Evolutionary conservation across 2,329 filamentous ascomycete species (phyloP).

Genomic region (Trichoderma lentiforme): DNA sequence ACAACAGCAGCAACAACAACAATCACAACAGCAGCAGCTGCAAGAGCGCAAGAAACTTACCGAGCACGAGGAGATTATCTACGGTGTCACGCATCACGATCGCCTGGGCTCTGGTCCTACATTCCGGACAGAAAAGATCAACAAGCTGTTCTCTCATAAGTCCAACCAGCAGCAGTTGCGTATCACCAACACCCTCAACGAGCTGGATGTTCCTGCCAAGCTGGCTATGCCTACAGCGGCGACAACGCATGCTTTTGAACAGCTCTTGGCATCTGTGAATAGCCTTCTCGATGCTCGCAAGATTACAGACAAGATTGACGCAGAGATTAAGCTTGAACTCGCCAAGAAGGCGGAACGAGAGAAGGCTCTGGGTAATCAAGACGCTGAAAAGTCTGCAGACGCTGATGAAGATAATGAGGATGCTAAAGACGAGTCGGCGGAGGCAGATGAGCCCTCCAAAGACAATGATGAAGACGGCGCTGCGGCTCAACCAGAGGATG

Average conservation of each 20-base stretch:
- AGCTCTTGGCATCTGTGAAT: constrained; percentile 64
- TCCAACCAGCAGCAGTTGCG: constrained; percentile 71
- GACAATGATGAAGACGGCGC: constrained; percentile 22
- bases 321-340: constrained; percentile 61
- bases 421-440: constrained; percentile 11
- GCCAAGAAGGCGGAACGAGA: constrained; percentile 54
- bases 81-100: constrained; percentile 82
- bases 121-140: constrained; percentile 81
- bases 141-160: constrained; percentile 75
- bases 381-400: constrained; percentile 15
- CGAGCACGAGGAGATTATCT: constrained; percentile 71
- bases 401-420: constrained; percentile 18
- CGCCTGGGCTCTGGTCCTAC: constrained; percentile 81
- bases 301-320: constrained; percentile 70
- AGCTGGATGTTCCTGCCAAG: constrained; percentile 67
- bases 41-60: constrained; percentile 67
- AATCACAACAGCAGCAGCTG: constrained; percentile 32
- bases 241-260: constrained; percentile 69
- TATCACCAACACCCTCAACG: constrained; percentile 67
- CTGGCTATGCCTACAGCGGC: constrained; percentile 72
- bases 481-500: constrained; percentile 20
- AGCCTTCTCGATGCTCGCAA: constrained; percentile 70
- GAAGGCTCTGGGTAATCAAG: constrained; percentile 31
- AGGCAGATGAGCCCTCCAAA: constrained; percentile 23
- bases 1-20: constrained; percentile 31